Conservation (phyloP, 2,329 filamentous ascomycete genomes). For the Cladophialophora yegresii region DNA sequence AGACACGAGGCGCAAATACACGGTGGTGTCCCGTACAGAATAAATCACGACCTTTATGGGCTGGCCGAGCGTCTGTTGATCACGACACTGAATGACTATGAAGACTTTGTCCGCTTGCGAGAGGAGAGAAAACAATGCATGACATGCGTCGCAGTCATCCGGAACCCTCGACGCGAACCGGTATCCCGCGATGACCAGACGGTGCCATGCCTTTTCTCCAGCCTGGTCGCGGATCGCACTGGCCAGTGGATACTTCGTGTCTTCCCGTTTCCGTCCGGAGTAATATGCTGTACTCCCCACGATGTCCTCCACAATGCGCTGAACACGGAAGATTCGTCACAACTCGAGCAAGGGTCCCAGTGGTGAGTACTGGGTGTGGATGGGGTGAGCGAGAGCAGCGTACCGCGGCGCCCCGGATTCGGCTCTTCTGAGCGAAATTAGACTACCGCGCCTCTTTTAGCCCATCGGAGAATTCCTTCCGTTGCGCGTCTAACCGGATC, state of each 20-base stretch:
- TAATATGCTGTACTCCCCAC: too few species aligned
- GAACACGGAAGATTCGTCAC: neutral
- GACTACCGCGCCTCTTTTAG: too few species aligned
- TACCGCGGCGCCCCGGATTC: neutral
- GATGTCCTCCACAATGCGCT: too few species aligned
- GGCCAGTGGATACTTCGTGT: too few species aligned
- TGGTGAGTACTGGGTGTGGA: too few species aligned
- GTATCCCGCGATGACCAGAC: neutral
- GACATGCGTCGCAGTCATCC: neutral
- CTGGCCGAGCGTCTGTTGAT: neutral
- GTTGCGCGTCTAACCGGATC: neutral
- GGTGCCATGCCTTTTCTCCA: neutral
- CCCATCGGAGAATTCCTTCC: neutral
- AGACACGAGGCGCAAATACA: conserved; percentile 16
- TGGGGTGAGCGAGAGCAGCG: neutral
- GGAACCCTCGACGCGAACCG: neutral
- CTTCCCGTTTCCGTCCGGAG: too few species aligned
- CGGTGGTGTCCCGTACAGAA: conserved; percentile 14
- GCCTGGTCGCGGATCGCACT: neutral
- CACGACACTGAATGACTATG: neutral
- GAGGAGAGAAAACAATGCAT: neutral
- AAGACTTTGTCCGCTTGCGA: neutral
- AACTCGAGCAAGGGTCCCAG: neutral
- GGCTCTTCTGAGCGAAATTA: too few species aligned
- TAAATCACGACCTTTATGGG: conserved; percentile 4